These are phyloP conservation scores for Acacia confusa DNA, from an alignment of 306 rosid species.

Conservation along the genomic window DNA sequence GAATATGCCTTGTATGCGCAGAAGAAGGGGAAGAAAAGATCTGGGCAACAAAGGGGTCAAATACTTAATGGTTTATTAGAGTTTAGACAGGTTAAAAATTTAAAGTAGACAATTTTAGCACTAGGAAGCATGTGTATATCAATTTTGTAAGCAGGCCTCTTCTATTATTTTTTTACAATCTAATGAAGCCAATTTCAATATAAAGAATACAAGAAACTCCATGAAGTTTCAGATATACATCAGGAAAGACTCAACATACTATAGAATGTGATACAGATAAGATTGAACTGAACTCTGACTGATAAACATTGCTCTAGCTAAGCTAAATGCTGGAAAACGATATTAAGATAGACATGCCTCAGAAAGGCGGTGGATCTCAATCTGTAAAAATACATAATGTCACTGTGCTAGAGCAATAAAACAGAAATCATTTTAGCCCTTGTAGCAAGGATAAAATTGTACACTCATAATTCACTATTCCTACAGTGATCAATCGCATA, in stretches of 20 bases:
- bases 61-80: slow-evolving; percentile 5
- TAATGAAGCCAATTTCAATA: slow-evolving; percentile 17
- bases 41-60: slow-evolving; percentile 30
- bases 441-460: neutral
- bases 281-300: neutral
- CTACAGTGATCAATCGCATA: neutral
- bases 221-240: neutral
- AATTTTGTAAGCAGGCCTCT: slow-evolving; percentile 29
- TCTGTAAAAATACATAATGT: neutral
- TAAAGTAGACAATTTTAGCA: slow-evolving; percentile 24
- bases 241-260: neutral
- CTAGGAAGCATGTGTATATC: slow-evolving; percentile 37
- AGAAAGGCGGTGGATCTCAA: neutral
- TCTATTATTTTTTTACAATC: slow-evolving; percentile 14
- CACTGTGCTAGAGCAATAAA: neutral
- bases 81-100: slow-evolving; percentile 22
- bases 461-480: slow-evolving; percentile 12
- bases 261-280: neutral
- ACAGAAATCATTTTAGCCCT: neutral
- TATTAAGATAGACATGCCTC: neutral
- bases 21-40: slow-evolving; percentile 29
- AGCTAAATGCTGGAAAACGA: neutral
- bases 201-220: neutral
- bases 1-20: neutral
- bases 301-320: neutral